Base-by-base conservation (phyloP, 208 protist species). In the Histomonas meleagridis region DNA sequence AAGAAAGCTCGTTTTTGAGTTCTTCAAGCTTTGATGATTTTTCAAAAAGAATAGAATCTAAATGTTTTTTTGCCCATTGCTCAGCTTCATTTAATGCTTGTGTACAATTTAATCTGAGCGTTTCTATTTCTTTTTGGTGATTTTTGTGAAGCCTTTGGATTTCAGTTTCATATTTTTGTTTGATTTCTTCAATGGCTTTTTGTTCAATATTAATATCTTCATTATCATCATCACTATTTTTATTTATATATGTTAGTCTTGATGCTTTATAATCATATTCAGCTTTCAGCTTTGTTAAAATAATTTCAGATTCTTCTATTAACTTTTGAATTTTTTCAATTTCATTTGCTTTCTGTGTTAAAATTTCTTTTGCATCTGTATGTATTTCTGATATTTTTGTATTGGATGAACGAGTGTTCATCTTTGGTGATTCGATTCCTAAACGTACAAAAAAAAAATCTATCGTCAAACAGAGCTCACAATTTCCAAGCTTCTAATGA, bases 331-430 rank as follows among this genome's bases (percentile, higher is more conserved):
- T 51, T 35, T 86, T 32, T 14, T 26, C 23, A 55, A 86, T 86
- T 86, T 86, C 76, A 40, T 86, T 51, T 9, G 43, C 46, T 55
- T 86, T 86, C 35, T 51, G 46, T 12, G 76, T 16, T 35, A 86
- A 51, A 38, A 86, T 86, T 21, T 32, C 35, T 86, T 86, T 86
- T 51, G 76, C 76, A 55, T 86, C 76, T 10, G 14, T 86, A 38
- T 86, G 76, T 2, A 86, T 32, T 48, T 86, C n/a, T n/a, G n/a
- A n/a, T n/a, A n/a, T n/a, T n/a, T n/a, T n/a, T n/a, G n/a, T n/a
- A n/a, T n/a, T n/a, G n/a, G n/a, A n/a, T n/a, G n/a, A n/a, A n/a
- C n/a, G n/a, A n/a, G n/a, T n/a, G n/a, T n/a, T n/a, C n/a, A n/a
- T n/a, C n/a, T n/a, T n/a, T n/a, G n/a, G n/a, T n/a, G n/a, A n/a